Evolutionary conservation across 1,284 basidiomycete species (phyloP).

Genomic region (Ceratobasidium sp.): DNA sequence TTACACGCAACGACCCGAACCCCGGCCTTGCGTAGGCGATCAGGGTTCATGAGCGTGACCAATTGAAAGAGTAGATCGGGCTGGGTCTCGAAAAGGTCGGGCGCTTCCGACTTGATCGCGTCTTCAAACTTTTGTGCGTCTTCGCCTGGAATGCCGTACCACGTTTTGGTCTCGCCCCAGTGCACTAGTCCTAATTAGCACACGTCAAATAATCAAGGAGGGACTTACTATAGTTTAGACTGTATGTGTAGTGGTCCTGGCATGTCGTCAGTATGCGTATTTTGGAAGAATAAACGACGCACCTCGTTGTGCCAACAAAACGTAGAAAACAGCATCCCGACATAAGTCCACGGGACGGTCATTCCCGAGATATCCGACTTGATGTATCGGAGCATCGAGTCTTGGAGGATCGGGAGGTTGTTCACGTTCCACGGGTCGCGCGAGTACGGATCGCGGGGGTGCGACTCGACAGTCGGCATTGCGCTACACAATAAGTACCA

Average conservation of each 20-base stretch:
- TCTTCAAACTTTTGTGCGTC: conserved; percentile 96
- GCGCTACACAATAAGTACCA: conserved; percentile 61
- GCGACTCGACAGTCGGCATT: conserved; percentile 91
- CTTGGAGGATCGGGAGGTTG: conserved; percentile 89
- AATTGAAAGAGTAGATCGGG: conserved; percentile 97
- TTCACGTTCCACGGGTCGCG: conserved; percentile 97
- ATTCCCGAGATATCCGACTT: conserved; percentile 99
- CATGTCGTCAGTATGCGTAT: too few species aligned
- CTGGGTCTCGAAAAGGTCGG: conserved; percentile 98
- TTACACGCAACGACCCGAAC: conserved; percentile 95
- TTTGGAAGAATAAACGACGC: conserved; percentile 45
- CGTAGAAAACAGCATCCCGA: conserved; percentile 98
- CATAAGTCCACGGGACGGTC: conserved; percentile 99
- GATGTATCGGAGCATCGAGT: conserved; percentile 89
- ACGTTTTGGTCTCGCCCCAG: conserved; percentile 99
- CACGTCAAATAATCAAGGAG: conserved; percentile 44
- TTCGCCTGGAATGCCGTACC: conserved; percentile 96
- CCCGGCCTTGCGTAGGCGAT: conserved; percentile 81
- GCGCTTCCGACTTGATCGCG: conserved; percentile 92
- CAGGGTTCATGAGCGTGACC: conserved; percentile 97
- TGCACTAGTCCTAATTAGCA: conserved; percentile 70
- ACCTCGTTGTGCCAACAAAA: conserved; percentile 99
- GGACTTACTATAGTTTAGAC: conserved; percentile 86
- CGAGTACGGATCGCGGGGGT: conserved; percentile 85
- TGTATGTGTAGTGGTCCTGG: conserved; percentile 98